Conservation (phyloP, 108 stramenopile species). For the Hondaea fermentalgiana region DNA sequence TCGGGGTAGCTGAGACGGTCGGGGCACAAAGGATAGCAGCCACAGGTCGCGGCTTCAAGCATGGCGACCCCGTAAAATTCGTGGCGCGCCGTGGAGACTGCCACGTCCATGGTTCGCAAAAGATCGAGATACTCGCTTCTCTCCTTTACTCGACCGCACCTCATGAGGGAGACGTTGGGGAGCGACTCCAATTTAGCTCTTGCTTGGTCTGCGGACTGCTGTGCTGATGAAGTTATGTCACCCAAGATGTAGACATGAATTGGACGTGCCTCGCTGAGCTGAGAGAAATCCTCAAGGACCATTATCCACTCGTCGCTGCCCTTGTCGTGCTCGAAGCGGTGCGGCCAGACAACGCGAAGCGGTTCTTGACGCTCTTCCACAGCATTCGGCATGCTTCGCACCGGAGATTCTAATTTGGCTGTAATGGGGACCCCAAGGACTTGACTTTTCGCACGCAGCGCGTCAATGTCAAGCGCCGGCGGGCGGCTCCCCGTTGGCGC, state of each 20-base stretch:
- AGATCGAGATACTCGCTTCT: neutral
- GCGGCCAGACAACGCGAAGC: neutral
- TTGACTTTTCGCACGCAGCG: neutral
- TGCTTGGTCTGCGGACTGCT: neutral
- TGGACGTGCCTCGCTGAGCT: neutral
- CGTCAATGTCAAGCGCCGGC: neutral
- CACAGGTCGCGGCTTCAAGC: neutral
- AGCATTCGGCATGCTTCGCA: neutral
- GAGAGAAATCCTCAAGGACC: neutral
- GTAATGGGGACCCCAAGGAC: neutral
- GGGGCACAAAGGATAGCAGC: neutral
- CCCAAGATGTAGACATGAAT: neutral
- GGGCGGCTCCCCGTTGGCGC: neutral
- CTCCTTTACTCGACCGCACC: neutral
- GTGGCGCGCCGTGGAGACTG: neutral
- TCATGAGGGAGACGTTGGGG: neutral
- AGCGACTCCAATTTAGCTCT: neutral
- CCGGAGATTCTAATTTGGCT: neutral
- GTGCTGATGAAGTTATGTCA: neutral
- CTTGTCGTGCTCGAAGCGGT: neutral
- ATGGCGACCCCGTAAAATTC: neutral
- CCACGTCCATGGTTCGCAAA: neutral
- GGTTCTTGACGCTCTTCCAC: neutral
- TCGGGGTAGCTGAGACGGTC: neutral
- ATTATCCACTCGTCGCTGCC: neutral